Percentiles rank a stretch among this genome's conserved stretches.
Evolutionary conservation across 1,284 basidiomycete species (phyloP).

Genomic region (Cutaneotrichosporon cavernicola): DNA sequence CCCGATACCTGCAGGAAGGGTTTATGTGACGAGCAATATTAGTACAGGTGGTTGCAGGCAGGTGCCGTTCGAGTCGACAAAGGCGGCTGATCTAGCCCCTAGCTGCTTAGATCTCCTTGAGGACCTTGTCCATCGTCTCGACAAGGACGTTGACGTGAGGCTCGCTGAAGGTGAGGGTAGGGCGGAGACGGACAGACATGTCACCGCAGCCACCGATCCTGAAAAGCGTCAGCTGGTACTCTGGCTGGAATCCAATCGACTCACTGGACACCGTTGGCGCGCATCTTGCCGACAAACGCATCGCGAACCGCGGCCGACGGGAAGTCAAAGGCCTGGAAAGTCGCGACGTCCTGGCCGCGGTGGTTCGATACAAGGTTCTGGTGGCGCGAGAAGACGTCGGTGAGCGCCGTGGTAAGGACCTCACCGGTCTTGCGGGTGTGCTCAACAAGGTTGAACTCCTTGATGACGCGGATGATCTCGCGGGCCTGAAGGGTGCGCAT

Average conservation of each 20-base stretch:
- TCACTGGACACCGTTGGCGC: conserved; percentile 52
- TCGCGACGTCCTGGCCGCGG: conserved; percentile 56
- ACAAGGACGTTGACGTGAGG: conserved; percentile 54
- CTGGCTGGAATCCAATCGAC: conserved; percentile 30
- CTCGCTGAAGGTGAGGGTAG: conserved; percentile 57
- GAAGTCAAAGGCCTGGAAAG: conserved; percentile 59
- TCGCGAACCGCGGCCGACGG: conserved; percentile 51
- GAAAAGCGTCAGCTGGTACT: not conserved
- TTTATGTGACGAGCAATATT: conserved; percentile 3
- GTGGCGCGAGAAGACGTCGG: conserved; percentile 36
- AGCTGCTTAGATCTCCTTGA: conserved; percentile 32
- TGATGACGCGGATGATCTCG: conserved; percentile 56
- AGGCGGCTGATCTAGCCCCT: not conserved
- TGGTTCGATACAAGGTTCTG: conserved; percentile 48
- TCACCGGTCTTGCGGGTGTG: conserved; percentile 51
- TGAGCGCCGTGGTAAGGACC: conserved; percentile 46
- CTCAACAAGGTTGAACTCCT: conserved; percentile 49
- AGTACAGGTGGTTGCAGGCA: conserved; percentile 7
- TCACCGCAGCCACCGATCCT: conserved; percentile 41
- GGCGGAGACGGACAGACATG: conserved; percentile 55
- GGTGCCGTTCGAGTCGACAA: not conserved
- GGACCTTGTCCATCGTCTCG: conserved; percentile 42
- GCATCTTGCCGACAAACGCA: conserved; percentile 54
- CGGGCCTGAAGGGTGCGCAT: conserved; percentile 58
- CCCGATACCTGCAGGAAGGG: not conserved